phyloP scores from a whole-genome alignment of 805 yeast species.

The Ogataea allantospora region DNA sequence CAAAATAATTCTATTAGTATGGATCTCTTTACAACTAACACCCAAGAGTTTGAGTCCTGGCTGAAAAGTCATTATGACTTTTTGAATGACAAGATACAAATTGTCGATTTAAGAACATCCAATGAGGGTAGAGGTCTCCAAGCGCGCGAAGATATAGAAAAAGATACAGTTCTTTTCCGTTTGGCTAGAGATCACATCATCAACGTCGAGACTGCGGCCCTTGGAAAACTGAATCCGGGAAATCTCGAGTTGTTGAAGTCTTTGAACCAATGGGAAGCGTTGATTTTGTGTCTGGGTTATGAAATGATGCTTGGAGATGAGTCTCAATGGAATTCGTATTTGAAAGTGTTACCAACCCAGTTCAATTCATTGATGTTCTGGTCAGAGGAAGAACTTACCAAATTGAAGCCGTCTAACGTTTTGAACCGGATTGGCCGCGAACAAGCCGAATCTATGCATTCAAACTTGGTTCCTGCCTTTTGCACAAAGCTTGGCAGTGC shows the following conservation, averaged over 20 bases:
- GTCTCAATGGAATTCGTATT: conserved; percentile 69
- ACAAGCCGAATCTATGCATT: conserved; percentile 60
- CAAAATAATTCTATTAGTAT: not conserved
- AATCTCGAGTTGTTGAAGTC: conserved; percentile 37
- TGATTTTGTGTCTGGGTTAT: conserved; percentile 65
- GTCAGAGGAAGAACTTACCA: conserved; percentile 56
- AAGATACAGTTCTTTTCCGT: conserved; percentile 64
- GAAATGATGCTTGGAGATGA: conserved; percentile 48
- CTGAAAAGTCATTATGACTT: conserved; percentile 39
- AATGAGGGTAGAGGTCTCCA: conserved; percentile 78
- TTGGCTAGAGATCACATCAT: conserved; percentile 62
- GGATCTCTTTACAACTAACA: conserved; percentile 26
- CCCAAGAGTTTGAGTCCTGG: conserved; percentile 47
- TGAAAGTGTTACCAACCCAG: conserved; percentile 63
- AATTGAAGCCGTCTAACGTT: conserved; percentile 68
- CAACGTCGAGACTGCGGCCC: conserved; percentile 56
- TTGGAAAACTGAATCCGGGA: conserved; percentile 36
- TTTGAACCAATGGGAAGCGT: conserved; percentile 72
- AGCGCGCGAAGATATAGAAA: conserved; percentile 58
- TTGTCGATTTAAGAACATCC: conserved; percentile 56
- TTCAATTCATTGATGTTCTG: conserved; percentile 80
- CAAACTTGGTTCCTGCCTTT: conserved; percentile 40
- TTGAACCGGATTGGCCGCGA: conserved; percentile 68
- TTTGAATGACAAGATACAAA: conserved; percentile 54
- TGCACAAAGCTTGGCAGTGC: conserved; percentile 38